These are phyloP conservation scores for Bolboschoenus planiculmis DNA, from an alignment of 176 grass and related monocot genomes.

Conservation along the genomic window DNA sequence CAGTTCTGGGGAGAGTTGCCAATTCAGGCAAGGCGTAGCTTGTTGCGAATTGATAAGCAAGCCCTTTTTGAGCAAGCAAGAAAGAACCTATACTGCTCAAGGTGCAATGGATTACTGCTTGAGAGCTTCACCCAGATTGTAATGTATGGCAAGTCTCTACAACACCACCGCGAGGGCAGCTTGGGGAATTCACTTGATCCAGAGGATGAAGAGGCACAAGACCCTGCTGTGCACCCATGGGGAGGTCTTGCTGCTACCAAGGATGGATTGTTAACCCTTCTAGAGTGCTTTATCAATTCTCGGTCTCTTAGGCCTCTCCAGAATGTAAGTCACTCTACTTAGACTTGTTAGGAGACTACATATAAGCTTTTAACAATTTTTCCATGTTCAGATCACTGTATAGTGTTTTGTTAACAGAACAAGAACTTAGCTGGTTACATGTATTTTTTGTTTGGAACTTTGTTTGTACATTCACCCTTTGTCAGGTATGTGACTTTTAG, in stretches of 20 bases:
- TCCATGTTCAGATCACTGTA: constrained; percentile 9
- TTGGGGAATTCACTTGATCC: constrained; percentile 20
- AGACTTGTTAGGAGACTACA: background rate
- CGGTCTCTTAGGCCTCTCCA: constrained; percentile 64
- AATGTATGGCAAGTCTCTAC: constrained; percentile 63
- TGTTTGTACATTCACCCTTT: background rate
- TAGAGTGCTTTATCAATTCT: constrained; percentile 74
- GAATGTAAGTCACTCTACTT: constrained; percentile 52
- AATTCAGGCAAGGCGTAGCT: constrained; percentile 49
- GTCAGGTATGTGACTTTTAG: background rate
- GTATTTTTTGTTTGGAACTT: background rate
- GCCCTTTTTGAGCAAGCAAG: constrained; percentile 84
- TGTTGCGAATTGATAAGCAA: constrained; percentile 87
- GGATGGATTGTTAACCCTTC: constrained; percentile 77
- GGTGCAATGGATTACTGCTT: constrained; percentile 87
- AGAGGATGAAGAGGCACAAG: constrained; percentile 41
- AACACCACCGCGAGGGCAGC: constrained; percentile 24
- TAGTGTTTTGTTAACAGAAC: constrained; percentile 1
- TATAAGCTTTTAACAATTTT: background rate
- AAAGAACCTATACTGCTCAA: constrained; percentile 92
- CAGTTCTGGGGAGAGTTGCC: constrained; percentile 87
- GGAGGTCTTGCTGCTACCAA: constrained; percentile 79
- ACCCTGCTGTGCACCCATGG: constrained; percentile 73
- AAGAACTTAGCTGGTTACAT: background rate
- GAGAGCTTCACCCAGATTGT: constrained; percentile 88